These are phyloP conservation scores for Candolleomyces aberdarensis DNA, from an alignment of 768 basidiomycete species.

Conservation along the genomic window DNA sequence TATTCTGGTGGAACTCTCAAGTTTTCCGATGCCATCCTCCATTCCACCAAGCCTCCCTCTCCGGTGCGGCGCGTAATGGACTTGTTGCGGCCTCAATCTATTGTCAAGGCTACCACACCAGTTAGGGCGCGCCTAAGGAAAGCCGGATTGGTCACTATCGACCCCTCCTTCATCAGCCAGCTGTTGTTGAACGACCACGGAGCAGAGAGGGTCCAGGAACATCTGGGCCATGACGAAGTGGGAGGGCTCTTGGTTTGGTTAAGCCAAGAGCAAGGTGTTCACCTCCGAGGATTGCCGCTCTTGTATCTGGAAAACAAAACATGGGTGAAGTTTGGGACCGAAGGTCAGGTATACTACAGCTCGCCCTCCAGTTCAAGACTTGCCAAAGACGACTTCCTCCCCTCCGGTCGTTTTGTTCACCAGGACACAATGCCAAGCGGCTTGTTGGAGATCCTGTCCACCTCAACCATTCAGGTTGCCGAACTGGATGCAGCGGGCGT, in stretches of 20 bases:
- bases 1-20: not conserved
- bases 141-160: not conserved
- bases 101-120: not conserved
- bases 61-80: not conserved
- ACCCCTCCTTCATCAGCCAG: not conserved
- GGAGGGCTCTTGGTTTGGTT: not conserved
- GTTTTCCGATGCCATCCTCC: not conserved
- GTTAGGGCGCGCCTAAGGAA: not conserved
- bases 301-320: not conserved
- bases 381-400: not conserved
- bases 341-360: not conserved
- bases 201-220: not conserved
- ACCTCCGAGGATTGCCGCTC: constrained; percentile 1
- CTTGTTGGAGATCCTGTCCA: not conserved
- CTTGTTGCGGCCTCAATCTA: not conserved
- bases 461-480: not conserved
- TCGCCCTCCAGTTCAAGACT: not conserved
- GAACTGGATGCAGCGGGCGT: not conserved
- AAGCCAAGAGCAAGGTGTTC: not conserved
- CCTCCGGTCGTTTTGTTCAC: not conserved
- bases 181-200: not conserved
- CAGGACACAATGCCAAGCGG: not conserved
- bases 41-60: not conserved
- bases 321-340: not conserved
- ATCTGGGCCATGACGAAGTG: not conserved